Evolutionary conservation across 202 grass and related monocot species (phyloP).

Genomic region (Brachypodium distachyon): DNA sequence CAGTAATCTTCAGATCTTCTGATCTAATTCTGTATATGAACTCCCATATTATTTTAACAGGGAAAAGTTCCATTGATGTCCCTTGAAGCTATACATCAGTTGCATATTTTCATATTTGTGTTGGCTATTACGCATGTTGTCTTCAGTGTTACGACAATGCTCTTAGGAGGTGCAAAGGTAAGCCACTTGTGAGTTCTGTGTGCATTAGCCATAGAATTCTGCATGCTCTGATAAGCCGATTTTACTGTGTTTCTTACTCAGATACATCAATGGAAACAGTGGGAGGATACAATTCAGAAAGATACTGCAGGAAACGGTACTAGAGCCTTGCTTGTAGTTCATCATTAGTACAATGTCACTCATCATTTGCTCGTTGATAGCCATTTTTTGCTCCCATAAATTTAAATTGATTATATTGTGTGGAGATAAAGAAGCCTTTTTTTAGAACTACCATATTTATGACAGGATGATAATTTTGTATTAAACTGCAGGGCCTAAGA

Average conservation of each 20-base stretch:
- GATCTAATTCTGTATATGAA: neutral
- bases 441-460: neutral
- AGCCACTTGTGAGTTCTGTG: neutral
- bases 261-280: conserved; percentile 82
- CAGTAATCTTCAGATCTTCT: neutral
- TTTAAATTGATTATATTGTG: neutral
- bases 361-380: neutral
- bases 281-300: conserved; percentile 80
- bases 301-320: conserved; percentile 50
- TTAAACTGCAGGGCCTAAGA: conserved; percentile 30
- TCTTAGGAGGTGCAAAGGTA: conserved; percentile 86
- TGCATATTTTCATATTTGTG: conserved; percentile 97
- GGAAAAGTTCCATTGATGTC: conserved; percentile 69
- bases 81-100: conserved; percentile 78
- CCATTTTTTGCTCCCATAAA: neutral
- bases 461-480: neutral
- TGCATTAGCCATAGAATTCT: neutral
- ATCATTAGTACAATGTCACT: neutral
- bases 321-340: neutral
- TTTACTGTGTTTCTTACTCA: conserved; percentile 27
- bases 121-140: conserved; percentile 77
- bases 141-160: conserved; percentile 80
- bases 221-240: neutral
- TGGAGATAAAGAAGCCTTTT: neutral
- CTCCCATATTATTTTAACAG: conserved; percentile 31